phyloP scores from a whole-genome alignment of 495 filamentous ascomycete species.

The Schizothecium vesticola region DNA sequence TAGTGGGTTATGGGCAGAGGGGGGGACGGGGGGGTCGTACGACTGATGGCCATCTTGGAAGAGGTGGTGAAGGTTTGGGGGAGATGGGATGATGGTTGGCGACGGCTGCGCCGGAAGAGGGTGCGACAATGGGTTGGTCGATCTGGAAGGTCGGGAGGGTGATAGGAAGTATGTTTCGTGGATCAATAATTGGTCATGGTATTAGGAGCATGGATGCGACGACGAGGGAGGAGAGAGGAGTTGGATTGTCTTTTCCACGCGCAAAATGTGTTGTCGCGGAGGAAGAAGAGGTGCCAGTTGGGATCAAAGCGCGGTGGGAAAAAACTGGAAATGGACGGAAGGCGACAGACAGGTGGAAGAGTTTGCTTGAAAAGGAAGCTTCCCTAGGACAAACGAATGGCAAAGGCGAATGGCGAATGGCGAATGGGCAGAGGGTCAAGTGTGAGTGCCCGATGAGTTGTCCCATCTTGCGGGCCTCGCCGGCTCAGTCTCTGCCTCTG shows the following conservation, averaged over 20 bases:
- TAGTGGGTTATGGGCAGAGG: background rate
- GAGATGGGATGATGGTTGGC: background rate
- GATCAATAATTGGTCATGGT: background rate
- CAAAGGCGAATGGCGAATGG: no score
- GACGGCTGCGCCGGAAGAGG: background rate
- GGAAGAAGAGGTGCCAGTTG: background rate
- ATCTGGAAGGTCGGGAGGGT: background rate
- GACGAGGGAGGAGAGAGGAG: background rate
- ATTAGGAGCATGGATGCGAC: background rate
- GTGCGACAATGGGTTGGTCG: background rate
- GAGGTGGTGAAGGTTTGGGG: background rate
- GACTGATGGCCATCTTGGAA: conserved; percentile 17
- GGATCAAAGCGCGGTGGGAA: background rate
- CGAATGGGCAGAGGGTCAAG: background rate
- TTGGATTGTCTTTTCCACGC: background rate
- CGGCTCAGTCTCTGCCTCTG: background rate
- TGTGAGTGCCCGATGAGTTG: background rate
- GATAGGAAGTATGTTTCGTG: background rate
- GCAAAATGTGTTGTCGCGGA: background rate
- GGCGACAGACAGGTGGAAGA: background rate
- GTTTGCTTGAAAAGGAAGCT: background rate
- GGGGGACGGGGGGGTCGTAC: background rate
- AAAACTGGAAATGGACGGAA: background rate
- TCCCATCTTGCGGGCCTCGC: background rate
- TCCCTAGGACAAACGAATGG: background rate